Conservation (phyloP, 164 flowering plant genomes). For the Nymphaea thermarum region DNA sequence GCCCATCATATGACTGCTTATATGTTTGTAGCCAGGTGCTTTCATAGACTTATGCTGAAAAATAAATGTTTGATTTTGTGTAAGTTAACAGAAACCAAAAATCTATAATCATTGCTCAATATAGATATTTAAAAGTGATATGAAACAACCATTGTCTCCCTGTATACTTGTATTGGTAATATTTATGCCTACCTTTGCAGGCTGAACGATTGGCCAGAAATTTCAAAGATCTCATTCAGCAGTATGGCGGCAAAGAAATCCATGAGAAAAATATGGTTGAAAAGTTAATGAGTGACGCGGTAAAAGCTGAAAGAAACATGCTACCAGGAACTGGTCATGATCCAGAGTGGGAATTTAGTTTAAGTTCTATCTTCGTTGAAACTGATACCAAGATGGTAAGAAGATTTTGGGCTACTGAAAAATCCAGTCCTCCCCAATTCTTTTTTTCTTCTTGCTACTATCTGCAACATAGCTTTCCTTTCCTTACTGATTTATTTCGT, state of each 20-base stretch:
- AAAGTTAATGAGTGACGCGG: slow-evolving; percentile 32
- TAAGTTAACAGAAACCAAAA: too few relatives aligned
- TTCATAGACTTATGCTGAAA: too few relatives aligned
- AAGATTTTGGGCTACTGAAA: background rate
- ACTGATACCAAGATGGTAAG: slow-evolving; percentile 47
- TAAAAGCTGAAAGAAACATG: slow-evolving; percentile 31
- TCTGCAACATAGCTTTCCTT: background rate
- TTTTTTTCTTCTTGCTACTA: background rate
- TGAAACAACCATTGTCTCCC: too few relatives aligned
- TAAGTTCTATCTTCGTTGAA: slow-evolving; percentile 43
- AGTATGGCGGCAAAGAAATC: slow-evolving; percentile 21
- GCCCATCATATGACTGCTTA: too few relatives aligned
- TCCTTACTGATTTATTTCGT: background rate
- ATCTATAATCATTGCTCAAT: too few relatives aligned
- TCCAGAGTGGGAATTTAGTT: slow-evolving; percentile 31
- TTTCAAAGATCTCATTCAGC: slow-evolving; percentile 23
- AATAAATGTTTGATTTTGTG: too few relatives aligned
- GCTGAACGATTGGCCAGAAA: slow-evolving; percentile 23
- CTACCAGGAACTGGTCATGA: slow-evolving; percentile 32
- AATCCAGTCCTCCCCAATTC: background rate
- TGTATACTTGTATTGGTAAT: background rate
- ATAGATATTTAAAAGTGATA: too few relatives aligned
- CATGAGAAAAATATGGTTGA: slow-evolving; percentile 25
- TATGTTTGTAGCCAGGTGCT: too few relatives aligned
- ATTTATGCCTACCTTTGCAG: slow-evolving; percentile 11